phyloP scores from a whole-genome alignment of 1,284 basidiomycete species.

The Trichosporon sp. region DNA sequence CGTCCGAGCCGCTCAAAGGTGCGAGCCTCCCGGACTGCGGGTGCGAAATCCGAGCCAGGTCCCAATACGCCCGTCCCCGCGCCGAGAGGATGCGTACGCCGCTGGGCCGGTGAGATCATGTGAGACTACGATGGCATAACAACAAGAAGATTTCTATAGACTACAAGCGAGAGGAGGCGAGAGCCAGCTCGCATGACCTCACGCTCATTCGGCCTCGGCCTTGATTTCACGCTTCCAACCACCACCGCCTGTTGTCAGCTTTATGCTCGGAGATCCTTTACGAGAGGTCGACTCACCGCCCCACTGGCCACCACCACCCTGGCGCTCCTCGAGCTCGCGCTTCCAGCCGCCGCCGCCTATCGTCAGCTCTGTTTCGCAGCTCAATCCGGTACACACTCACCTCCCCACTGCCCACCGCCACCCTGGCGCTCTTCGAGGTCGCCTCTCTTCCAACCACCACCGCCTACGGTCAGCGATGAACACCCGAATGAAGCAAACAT shows the following conservation, averaged over 20 bases:
- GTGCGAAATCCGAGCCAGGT: not conserved
- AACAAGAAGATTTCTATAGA: not conserved
- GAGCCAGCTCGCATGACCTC: not conserved
- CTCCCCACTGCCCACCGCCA: not conserved
- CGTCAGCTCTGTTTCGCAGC: not conserved
- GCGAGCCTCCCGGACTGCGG: not conserved
- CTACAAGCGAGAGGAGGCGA: not conserved
- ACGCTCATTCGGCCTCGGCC: not conserved
- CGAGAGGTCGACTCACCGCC: not conserved
- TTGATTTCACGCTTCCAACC: not conserved
- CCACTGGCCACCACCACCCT: not conserved
- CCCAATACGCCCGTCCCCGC: not conserved
- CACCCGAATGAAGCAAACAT: too few species aligned
- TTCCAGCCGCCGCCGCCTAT: not conserved
- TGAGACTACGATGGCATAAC: not conserved
- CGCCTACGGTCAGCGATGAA: too few species aligned
- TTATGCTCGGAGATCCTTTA: not conserved
- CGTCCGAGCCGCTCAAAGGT: not conserved
- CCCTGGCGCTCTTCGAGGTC: not conserved
- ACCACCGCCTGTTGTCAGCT: not conserved
- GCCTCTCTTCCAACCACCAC: not conserved
- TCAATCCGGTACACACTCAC: too few species aligned
- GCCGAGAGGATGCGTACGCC: not conserved
- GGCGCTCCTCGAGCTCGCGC: not conserved
- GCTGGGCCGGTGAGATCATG: not conserved